phyloP scores from a whole-genome alignment of 2,329 filamentous ascomycete genomes.

The Ophiocordyceps camponoti-floridani region DNA sequence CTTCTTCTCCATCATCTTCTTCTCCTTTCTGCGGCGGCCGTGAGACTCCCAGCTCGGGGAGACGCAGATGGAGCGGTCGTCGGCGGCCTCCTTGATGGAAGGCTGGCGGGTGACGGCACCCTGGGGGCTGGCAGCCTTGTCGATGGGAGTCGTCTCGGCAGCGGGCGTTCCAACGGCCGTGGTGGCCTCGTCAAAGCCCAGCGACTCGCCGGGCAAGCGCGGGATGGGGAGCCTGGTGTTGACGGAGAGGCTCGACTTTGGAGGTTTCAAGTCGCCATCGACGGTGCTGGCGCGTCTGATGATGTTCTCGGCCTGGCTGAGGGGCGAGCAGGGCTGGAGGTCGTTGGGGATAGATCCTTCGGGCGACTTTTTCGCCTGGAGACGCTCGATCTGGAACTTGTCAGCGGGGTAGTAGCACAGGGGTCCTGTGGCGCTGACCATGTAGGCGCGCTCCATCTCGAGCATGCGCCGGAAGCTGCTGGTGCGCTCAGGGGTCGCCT shows the following conservation, averaged over 20 bases:
- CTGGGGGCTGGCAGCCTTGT: slow-evolving; percentile 8
- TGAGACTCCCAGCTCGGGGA: slow-evolving; percentile 46
- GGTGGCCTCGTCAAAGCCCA: not conserved
- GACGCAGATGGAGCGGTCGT: slow-evolving; percentile 29
- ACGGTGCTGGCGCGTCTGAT: not conserved
- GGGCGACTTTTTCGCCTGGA: slow-evolving; percentile 3
- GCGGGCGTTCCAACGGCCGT: slow-evolving; percentile 3
- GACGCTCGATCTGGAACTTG: slow-evolving; percentile 6
- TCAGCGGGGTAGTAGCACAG: not conserved
- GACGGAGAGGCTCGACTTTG: slow-evolving; percentile 4
- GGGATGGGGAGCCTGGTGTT: slow-evolving; percentile 1
- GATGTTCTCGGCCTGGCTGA: not conserved
- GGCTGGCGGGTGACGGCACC: slow-evolving; percentile 14
- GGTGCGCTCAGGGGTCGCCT: slow-evolving; percentile 12
- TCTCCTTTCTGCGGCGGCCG: slow-evolving; percentile 33
- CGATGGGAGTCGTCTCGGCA: slow-evolving; percentile 6
- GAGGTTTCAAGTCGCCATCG: not conserved
- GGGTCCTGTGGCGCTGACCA: slow-evolving; percentile 23
- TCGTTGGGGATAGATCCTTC: slow-evolving; percentile 2
- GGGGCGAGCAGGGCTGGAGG: not conserved
- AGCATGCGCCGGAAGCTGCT: slow-evolving; percentile 40
- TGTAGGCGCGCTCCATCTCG: slow-evolving; percentile 37
- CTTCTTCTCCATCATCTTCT: slow-evolving; percentile 18
- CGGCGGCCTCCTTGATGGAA: slow-evolving; percentile 10
- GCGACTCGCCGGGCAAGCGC: slow-evolving; percentile 1